Evolutionary conservation across 1,284 basidiomycete species (phyloP).

Genomic region (Leccinum pseudoinsigne): DNA sequence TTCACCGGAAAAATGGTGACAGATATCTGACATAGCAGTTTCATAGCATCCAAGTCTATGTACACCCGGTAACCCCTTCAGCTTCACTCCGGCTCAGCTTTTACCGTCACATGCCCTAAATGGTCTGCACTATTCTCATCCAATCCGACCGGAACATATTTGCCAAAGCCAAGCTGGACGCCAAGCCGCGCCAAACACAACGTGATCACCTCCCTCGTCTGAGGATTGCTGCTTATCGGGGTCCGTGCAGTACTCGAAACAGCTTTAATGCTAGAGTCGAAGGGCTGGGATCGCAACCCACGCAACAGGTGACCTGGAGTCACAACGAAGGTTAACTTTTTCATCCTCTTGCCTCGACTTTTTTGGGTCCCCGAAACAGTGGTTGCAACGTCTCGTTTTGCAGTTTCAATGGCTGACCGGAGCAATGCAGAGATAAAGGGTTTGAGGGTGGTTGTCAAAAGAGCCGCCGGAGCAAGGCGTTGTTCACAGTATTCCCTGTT

Average conservation of each 20-base stretch:
- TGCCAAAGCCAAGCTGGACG: constrained; percentile 24
- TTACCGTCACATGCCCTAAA: constrained; percentile 2
- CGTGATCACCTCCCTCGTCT: constrained; percentile 18
- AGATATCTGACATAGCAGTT: background rate
- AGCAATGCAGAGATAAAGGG: constrained; percentile 31
- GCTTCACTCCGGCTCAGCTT: constrained; percentile 18
- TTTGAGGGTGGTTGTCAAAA: constrained; percentile 30
- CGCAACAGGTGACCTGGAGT: constrained; percentile 40
- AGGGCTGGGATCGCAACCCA: constrained; percentile 28
- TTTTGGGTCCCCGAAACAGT: constrained; percentile 14
- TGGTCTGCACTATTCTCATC: background rate
- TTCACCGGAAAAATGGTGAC: background rate
- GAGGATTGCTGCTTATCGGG: constrained; percentile 12
- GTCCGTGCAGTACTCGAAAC: constrained; percentile 6
- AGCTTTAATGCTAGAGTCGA: constrained; percentile 4
- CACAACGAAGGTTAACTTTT: constrained; percentile 33
- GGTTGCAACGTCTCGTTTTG: constrained; percentile 30
- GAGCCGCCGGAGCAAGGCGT: constrained; percentile 28
- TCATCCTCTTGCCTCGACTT: constrained; percentile 25
- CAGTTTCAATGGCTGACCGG: constrained; percentile 28
- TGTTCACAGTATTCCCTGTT: constrained; percentile 18
- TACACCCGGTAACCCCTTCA: background rate
- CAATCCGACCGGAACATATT: background rate
- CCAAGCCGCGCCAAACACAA: constrained; percentile 34
- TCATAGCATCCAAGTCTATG: background rate